Evolutionary conservation across 179 eudicot genomes (phyloP).

Genomic region (Sideroxylon spinosum): DNA sequence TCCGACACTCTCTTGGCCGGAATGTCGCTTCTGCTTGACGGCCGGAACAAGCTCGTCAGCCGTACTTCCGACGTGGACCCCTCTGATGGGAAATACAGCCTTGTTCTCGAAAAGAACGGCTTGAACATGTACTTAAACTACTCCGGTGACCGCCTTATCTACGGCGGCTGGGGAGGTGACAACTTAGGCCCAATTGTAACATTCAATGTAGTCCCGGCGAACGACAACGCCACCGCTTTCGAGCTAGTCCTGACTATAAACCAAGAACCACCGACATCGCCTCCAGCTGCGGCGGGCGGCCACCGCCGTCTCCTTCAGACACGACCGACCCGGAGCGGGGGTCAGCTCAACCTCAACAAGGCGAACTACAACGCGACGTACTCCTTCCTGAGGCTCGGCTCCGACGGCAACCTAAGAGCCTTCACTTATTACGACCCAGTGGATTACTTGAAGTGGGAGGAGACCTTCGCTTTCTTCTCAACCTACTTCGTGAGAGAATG

Average conservation of each 20-base stretch:
- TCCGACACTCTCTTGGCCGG: slow-evolving; percentile 18
- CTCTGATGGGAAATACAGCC: slow-evolving; percentile 9
- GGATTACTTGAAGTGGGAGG: neutral
- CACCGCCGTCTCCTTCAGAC: neutral
- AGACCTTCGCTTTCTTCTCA: slow-evolving; percentile 10
- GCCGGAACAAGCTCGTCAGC: slow-evolving; percentile 17
- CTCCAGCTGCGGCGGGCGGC: neutral
- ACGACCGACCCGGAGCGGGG: neutral
- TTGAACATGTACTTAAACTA: neutral
- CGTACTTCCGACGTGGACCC: neutral
- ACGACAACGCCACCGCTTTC: neutral
- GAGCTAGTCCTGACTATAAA: slow-evolving; percentile 7
- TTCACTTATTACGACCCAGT: slow-evolving; percentile 14
- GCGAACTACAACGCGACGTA: slow-evolving; percentile 11
- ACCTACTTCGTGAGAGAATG: slow-evolving; percentile 19
- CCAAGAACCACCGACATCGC: neutral
- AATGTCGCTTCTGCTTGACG: neutral
- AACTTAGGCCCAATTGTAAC: neutral
- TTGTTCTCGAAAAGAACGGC: neutral
- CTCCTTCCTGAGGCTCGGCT: slow-evolving; percentile 9
- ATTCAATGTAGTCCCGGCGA: neutral
- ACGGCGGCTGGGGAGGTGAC: neutral
- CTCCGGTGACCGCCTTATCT: neutral
- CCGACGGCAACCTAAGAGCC: slow-evolving; percentile 16
- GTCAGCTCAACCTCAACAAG: slow-evolving; percentile 2